A percentile compares a stretch with the other conserved stretches of the same genome.
phyloP scores from a whole-genome alignment of 106 monocot species.

The Dioscorea dumetorum region DNA sequence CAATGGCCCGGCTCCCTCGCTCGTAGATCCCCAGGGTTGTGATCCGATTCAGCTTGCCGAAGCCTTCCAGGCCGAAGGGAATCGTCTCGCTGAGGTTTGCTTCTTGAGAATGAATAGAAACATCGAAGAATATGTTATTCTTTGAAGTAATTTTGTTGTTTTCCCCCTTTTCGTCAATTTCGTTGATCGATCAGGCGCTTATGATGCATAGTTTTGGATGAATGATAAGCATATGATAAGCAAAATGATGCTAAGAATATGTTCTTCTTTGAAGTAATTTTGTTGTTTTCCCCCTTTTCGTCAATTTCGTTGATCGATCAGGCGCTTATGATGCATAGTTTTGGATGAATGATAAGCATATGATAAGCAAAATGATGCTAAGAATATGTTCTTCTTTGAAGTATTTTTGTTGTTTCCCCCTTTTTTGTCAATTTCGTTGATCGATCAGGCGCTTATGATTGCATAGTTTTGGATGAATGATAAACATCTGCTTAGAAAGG shows the following conservation, averaged over 20 bases:
- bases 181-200: background rate
- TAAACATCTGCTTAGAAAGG: no score
- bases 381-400: background rate
- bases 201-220: no score
- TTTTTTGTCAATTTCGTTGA: background rate
- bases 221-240: no score
- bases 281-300: background rate
- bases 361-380: no score
- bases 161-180: background rate
- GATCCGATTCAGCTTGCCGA: conserved; percentile 27
- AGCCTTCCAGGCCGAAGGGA: conserved; percentile 44
- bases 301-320: background rate
- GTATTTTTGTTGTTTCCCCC: background rate
- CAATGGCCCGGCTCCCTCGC: background rate
- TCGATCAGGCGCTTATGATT: no score
- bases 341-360: no score
- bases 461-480: no score
- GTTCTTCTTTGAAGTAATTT: background rate
- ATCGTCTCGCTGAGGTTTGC: conserved; percentile 68
- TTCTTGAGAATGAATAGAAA: background rate
- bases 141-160: background rate
- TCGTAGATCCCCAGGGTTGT: background rate
- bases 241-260: no score
- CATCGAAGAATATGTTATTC: background rate
- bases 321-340: no score